Conservation (phyloP, 2,329 filamentous ascomycete genomes). For the Chrysosphaeria jannelii region DNA sequence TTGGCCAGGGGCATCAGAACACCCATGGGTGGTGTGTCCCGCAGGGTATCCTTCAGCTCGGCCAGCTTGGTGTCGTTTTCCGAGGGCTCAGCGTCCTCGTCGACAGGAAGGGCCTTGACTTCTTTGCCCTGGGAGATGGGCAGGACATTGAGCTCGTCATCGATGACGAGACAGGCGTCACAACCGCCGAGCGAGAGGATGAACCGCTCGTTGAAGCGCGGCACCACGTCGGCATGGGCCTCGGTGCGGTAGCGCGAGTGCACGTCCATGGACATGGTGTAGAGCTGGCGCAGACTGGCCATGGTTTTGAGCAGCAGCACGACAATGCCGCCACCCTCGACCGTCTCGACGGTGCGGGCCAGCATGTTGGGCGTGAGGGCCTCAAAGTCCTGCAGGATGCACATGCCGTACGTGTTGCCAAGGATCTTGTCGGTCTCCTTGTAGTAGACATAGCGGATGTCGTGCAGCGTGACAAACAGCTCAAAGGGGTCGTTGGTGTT, state of each 20-base stretch:
- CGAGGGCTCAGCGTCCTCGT: constrained; percentile 38
- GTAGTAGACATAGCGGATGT: constrained; percentile 97
- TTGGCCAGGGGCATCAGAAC: constrained; percentile 58
- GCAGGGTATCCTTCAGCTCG: constrained; percentile 60
- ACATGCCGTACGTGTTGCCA: constrained; percentile 60
- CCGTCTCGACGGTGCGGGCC: constrained; percentile 84
- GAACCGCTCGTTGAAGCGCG: constrained; percentile 92
- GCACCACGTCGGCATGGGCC: constrained; percentile 79
- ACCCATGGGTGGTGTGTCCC: constrained; percentile 64
- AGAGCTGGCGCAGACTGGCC: constrained; percentile 88
- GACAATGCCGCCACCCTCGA: constrained; percentile 82
- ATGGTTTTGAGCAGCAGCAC: constrained; percentile 81
- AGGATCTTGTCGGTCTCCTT: constrained; percentile 98
- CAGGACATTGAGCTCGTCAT: constrained; percentile 90
- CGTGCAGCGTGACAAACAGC: constrained; percentile 81
- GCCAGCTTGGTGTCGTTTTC: constrained; percentile 54
- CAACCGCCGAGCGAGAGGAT: constrained; percentile 87
- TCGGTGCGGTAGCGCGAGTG: constrained; percentile 91
- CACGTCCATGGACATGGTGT: constrained; percentile 91
- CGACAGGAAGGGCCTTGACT: constrained; percentile 50
- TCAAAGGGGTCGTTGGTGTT: constrained; percentile 92
- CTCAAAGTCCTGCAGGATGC: constrained; percentile 92
- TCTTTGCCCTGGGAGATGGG: constrained; percentile 89
- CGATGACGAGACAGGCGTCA: constrained; percentile 78
- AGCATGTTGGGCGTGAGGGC: constrained; percentile 91